Percentiles rank a stretch among this genome's conserved stretches.
These are phyloP conservation scores for Trichophyton rubrum DNA, from an alignment of 2,329 filamentous ascomycete genomes.

Conservation along the genomic window DNA sequence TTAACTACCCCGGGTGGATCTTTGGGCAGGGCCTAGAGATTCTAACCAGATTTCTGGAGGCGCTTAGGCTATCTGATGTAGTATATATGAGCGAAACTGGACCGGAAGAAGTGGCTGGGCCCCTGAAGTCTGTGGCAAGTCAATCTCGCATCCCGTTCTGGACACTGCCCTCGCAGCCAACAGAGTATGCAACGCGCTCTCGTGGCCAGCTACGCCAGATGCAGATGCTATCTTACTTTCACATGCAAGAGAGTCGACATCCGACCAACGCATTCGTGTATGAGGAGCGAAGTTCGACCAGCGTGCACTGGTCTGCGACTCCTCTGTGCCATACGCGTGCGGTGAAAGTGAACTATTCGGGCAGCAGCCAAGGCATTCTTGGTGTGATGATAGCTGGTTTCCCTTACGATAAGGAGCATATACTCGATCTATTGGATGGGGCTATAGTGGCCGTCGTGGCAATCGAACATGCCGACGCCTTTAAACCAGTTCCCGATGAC, in stretches of 20 bases:
- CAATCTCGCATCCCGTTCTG: constrained; percentile 27
- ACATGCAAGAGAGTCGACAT: constrained; percentile 25
- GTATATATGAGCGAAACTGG: constrained; percentile 43
- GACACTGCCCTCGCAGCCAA: constrained; percentile 36
- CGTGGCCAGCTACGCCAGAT: constrained; percentile 43
- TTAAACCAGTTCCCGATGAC: background rate
- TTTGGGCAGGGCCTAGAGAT: constrained; percentile 41
- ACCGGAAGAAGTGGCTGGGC: constrained; percentile 30
- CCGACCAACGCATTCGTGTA: constrained; percentile 15
- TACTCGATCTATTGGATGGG: constrained; percentile 42
- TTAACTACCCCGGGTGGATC: constrained; percentile 47
- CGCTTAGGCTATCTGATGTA: constrained; percentile 39
- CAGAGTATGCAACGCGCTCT: constrained; percentile 34
- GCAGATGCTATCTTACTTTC: constrained; percentile 52
- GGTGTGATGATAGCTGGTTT: constrained; percentile 43
- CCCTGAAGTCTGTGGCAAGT: constrained; percentile 30
- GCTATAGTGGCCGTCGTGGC: constrained; percentile 42
- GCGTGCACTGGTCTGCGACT: constrained; percentile 33
- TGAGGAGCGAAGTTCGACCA: background rate
- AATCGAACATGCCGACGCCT: constrained; percentile 30
- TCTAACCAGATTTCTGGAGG: constrained; percentile 35
- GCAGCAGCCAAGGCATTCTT: constrained; percentile 32
- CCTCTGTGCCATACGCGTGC: constrained; percentile 37
- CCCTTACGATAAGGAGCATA: constrained; percentile 34
- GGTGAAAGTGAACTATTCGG: constrained; percentile 40